These are phyloP conservation scores for Talaromyces marneffei DNA, from an alignment of 2,329 filamentous ascomycete species.

Conservation along the genomic window DNA sequence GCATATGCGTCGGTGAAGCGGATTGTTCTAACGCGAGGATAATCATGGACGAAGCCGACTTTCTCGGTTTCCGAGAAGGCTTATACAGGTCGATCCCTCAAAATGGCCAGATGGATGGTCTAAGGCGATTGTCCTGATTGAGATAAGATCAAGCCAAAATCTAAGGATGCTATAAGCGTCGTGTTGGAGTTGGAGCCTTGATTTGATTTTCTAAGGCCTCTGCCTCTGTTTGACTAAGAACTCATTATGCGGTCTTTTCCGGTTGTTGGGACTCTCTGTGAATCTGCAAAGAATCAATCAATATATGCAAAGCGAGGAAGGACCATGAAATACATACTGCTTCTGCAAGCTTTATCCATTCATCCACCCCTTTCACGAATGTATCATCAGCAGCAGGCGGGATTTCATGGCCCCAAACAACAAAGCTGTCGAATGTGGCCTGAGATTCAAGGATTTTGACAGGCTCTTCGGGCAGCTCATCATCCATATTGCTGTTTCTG, in stretches of 20 bases:
- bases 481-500: slow-evolving; percentile 33
- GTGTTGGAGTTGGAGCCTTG: no score
- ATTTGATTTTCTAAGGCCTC: neutral
- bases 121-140: neutral
- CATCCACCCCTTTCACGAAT: slow-evolving; percentile 68
- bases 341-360: slow-evolving; percentile 72
- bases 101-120: neutral
- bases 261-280: neutral
- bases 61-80: neutral
- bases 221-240: neutral
- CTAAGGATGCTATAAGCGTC: no score
- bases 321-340: slow-evolving; percentile 46
- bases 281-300: slow-evolving; percentile 4
- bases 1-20: no score
- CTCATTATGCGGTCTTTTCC: neutral
- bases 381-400: slow-evolving; percentile 60
- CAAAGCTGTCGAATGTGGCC: slow-evolving; percentile 65
- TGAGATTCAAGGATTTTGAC: slow-evolving; percentile 56
- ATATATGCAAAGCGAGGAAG: neutral
- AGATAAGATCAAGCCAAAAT: neutral
- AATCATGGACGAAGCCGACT: neutral
- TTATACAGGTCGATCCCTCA: neutral
- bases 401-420: slow-evolving; percentile 79
- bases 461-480: slow-evolving; percentile 45
- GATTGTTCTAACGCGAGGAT: neutral